phyloP scores from a whole-genome alignment of 768 basidiomycete species.

The Podaxis carcinomalis region DNA sequence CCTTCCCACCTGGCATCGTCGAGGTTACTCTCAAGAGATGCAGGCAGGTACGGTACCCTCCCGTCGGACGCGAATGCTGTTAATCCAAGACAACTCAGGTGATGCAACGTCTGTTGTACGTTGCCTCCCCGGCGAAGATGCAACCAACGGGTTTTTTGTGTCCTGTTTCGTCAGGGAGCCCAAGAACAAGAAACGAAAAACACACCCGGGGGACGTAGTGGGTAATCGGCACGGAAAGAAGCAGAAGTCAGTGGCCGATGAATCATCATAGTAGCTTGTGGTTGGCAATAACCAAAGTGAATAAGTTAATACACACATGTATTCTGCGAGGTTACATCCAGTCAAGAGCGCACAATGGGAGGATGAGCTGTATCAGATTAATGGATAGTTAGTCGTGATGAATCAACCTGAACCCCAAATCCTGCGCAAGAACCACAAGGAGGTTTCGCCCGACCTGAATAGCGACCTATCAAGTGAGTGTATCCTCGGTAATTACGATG shows the following conservation, averaged over 20 bases:
- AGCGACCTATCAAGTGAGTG: constrained; percentile 9
- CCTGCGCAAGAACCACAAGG: background rate
- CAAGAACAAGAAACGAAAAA: constrained; percentile 22
- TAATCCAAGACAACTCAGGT: constrained; percentile 26
- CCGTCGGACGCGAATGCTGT: background rate
- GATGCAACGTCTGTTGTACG: constrained; percentile 62
- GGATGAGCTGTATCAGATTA: constrained; percentile 13
- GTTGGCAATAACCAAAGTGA: background rate
- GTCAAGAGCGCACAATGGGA: constrained; percentile 5
- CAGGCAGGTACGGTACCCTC: constrained; percentile 39
- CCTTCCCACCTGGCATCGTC: constrained; percentile 76
- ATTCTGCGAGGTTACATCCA: constrained; percentile 11
- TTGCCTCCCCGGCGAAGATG: constrained; percentile 78
- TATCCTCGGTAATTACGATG: background rate
- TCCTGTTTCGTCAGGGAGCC: constrained; percentile 68
- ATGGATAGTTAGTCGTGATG: constrained; percentile 10
- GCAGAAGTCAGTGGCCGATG: background rate
- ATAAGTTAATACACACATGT: constrained; percentile 7
- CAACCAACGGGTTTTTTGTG: constrained; percentile 96
- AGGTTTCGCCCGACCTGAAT: background rate
- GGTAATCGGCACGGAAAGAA: constrained; percentile 20
- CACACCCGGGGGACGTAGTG: constrained; percentile 17
- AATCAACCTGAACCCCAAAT: constrained; percentile 5
- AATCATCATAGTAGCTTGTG: background rate
- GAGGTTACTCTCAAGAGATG: constrained; percentile 71